Percentiles rank a stretch among this genome's conserved stretches.
These are phyloP conservation scores for Lyophyllum atratum DNA, from an alignment of 768 basidiomycete genomes.

Conservation along the genomic window DNA sequence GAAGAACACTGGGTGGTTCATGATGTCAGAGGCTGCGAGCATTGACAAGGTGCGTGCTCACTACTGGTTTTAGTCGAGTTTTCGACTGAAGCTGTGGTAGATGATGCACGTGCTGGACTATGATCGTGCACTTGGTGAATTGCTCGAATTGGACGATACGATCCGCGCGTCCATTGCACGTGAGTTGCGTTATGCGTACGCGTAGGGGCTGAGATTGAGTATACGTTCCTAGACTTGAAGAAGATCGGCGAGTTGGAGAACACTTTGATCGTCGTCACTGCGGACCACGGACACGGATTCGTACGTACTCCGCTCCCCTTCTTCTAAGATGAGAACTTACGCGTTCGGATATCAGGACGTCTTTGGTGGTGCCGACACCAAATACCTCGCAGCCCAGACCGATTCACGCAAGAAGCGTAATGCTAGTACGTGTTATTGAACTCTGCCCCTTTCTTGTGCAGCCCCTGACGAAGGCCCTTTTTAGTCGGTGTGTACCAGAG, in stretches of 20 bases:
- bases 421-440: slow-evolving; percentile 15
- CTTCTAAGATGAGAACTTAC: not conserved
- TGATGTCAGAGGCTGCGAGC: slow-evolving; percentile 50
- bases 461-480: not conserved
- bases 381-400: slow-evolving; percentile 23
- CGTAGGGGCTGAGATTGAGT: not conserved
- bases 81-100: slow-evolving; percentile 21
- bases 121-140: slow-evolving; percentile 46
- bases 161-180: slow-evolving; percentile 42
- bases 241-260: slow-evolving; percentile 42
- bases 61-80: too few relatives aligned
- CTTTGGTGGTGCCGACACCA: slow-evolving; percentile 28
- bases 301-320: slow-evolving; percentile 23
- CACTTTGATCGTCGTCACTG: slow-evolving; percentile 46
- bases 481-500: slow-evolving; percentile 39
- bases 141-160: slow-evolving; percentile 47
- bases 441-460: not conserved
- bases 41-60: slow-evolving; percentile 39
- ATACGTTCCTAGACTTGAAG: slow-evolving; percentile 35
- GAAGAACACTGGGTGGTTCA: slow-evolving; percentile 43
- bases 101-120: slow-evolving; percentile 52
- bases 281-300: slow-evolving; percentile 50
- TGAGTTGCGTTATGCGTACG: slow-evolving; percentile 21
- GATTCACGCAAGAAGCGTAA: slow-evolving; percentile 24
- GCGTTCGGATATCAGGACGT: slow-evolving; percentile 32